A percentile compares a stretch with the other conserved stretches of the same genome.
These are phyloP conservation scores for Cyberlindnera subsufficiens DNA, from an alignment of 805 yeast species.

Conservation along the genomic window DNA sequence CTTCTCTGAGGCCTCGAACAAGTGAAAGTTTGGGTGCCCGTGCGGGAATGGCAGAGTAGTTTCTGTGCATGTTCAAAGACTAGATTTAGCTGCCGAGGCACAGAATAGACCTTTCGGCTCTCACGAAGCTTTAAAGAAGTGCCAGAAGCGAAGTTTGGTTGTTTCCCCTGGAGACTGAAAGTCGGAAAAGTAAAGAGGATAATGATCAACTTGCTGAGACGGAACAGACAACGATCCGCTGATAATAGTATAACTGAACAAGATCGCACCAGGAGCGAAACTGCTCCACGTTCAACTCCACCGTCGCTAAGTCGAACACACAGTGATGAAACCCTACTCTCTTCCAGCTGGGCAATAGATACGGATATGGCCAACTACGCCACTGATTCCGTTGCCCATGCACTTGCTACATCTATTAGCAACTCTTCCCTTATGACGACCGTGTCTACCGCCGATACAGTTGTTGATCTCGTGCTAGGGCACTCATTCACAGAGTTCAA, in stretches of 20 bases:
- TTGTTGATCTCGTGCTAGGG: conserved; percentile 20
- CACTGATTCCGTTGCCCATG: background rate
- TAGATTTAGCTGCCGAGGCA: no score
- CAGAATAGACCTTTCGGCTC: no score
- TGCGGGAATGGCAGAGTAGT: no score
- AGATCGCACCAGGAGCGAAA: background rate
- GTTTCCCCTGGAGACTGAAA: no score
- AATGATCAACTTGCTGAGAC: conserved; percentile 3
- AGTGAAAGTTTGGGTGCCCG: no score
- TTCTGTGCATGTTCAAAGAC: no score
- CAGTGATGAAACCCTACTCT: conserved; percentile 2
- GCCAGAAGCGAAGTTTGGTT: no score
- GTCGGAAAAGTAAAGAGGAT: background rate
- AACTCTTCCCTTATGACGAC: conserved; percentile 1
- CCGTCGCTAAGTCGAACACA: background rate
- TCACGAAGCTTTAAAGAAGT: no score
- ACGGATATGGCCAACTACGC: background rate
- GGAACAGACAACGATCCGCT: background rate
- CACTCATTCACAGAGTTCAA: conserved; percentile 19
- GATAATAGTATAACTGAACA: background rate
- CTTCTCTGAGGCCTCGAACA: no score
- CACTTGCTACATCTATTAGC: background rate
- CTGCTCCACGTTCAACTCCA: background rate
- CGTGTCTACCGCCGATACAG: conserved; percentile 15
- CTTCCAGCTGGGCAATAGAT: background rate